Conservation (phyloP, 495 filamentous ascomycete genomes). For the Lentithecium fluviatile region DNA sequence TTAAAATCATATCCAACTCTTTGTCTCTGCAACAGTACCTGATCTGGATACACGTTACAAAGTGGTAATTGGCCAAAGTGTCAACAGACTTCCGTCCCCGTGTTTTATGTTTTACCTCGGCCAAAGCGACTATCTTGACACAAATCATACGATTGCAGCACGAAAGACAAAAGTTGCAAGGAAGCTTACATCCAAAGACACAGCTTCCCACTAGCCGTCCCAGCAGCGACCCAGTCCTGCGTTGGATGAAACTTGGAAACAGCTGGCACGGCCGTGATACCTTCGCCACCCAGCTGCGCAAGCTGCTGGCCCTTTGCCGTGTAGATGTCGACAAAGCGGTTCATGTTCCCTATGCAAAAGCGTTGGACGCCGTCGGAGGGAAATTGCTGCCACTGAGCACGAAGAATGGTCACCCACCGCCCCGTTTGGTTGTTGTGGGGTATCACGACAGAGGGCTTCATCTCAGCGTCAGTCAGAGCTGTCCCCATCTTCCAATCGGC, state of each 20-base stretch:
- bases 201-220: constrained; percentile 88
- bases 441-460: constrained; percentile 67
- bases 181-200: constrained; percentile 78
- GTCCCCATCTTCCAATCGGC: constrained; percentile 63
- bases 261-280: constrained; percentile 90
- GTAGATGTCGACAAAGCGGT: constrained; percentile 91
- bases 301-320: constrained; percentile 77
- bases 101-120: too few relatives aligned
- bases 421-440: constrained; percentile 96
- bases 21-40: too few relatives aligned
- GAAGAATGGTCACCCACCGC: constrained; percentile 75
- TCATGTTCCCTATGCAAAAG: constrained; percentile 96
- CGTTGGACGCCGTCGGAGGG: constrained; percentile 76
- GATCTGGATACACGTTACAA: too few relatives aligned
- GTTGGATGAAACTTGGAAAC: constrained; percentile 87
- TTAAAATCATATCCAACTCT: background rate
- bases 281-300: constrained; percentile 82
- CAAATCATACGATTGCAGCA: background rate
- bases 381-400: constrained; percentile 84
- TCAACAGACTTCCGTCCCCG: too few relatives aligned
- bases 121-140: too few relatives aligned
- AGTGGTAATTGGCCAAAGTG: too few relatives aligned
- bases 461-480: constrained; percentile 56
- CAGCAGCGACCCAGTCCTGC: constrained; percentile 87
- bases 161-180: background rate